Percentiles rank a stretch among this genome's conserved stretches.
phyloP scores from a whole-genome alignment of 169 alveolate genomes.

The Besnoitia besnoiti region DNA sequence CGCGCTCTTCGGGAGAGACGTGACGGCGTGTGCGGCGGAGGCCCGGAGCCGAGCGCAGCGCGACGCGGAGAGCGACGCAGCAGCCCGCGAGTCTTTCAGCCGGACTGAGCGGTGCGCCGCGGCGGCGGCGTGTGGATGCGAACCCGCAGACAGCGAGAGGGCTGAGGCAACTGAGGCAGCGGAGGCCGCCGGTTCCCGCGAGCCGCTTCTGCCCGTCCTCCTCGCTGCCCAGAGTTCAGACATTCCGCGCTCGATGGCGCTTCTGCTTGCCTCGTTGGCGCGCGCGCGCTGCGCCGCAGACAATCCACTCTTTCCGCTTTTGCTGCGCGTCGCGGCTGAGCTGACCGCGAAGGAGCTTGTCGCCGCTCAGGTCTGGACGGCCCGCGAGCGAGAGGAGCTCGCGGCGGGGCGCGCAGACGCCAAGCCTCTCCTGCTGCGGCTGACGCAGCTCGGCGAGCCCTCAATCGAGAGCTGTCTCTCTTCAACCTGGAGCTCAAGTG shows the following conservation, averaged over 20 bases:
- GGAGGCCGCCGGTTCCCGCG: no score
- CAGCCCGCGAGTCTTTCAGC: not conserved
- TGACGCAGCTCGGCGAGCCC: no score
- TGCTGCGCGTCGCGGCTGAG: not conserved
- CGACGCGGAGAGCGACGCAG: not conserved
- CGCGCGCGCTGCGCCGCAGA: not conserved
- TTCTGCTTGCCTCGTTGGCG: not conserved
- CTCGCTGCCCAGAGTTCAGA: not conserved
- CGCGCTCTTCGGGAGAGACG: not conserved
- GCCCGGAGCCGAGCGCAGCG: not conserved
- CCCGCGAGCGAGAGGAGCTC: no score
- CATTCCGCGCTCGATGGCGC: not conserved
- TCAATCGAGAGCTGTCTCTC: not conserved
- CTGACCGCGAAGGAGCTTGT: not conserved
- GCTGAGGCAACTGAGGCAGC: no score
- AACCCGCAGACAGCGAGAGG: no score
- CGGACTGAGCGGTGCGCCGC: no score
- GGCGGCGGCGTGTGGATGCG: no score
- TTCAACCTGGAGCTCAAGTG: not conserved
- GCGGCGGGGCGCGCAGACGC: no score
- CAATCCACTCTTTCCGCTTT: not conserved
- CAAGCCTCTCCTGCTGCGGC: no score
- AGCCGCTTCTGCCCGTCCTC: not conserved
- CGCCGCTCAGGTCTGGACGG: not conserved
- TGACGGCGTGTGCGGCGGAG: not conserved